Evolutionary conservation across 208 protist genomes (phyloP), one percentile per base, ranked within the genome.

Genomic region (Trypanosoma melophagium): DNA sequence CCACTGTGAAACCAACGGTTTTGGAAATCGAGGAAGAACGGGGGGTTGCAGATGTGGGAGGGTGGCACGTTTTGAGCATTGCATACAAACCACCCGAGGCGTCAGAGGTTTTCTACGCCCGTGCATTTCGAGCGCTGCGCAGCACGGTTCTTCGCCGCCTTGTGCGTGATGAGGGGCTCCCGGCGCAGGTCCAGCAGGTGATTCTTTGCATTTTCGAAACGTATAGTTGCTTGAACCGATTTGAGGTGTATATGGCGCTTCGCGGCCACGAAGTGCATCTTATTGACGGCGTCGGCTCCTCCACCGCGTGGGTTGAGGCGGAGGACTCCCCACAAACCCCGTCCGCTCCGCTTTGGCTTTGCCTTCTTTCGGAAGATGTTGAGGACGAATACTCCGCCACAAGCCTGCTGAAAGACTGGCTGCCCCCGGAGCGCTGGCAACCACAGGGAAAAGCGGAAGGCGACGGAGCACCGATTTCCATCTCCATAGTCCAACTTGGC

Each of bases 241-340:
- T 92, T 67, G 69, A 89, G n/a, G 69, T 84, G 52, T 92, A 81
- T 70, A 89, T 92, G 86, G 74, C 83, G 19, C 63, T 92, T 54
- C 83, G 86, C 0, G 86, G 86, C 3, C 83, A 92, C 67, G 51
- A 74, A 12, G 74, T 92, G 28, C 60, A 75, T 21, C 76, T 89
- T 49, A 65, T 81, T n/a, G 79, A 92, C 60, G 86, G 86, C 45
- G 55, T 61, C 1, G 41, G 55, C 31, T 31, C 16, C 21, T 21
- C 19, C 40, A 14, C 31, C 54, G 16, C 49, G 41, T 25, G 55
- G 53, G 14, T 28, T 64, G 49, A 69, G 74, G 40, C 60, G 25
- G 22, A 56, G 58, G 14, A 5, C 28, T 24, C 49, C 24, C 44
- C 53, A 49, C 17, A 73, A 68, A 3, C 74, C 81, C 45, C 57